Evolutionary conservation across 2,329 filamentous ascomycete genomes (phyloP), one percentile per base, ranked within the genome.

Genomic region (Penicillium sp.): DNA sequence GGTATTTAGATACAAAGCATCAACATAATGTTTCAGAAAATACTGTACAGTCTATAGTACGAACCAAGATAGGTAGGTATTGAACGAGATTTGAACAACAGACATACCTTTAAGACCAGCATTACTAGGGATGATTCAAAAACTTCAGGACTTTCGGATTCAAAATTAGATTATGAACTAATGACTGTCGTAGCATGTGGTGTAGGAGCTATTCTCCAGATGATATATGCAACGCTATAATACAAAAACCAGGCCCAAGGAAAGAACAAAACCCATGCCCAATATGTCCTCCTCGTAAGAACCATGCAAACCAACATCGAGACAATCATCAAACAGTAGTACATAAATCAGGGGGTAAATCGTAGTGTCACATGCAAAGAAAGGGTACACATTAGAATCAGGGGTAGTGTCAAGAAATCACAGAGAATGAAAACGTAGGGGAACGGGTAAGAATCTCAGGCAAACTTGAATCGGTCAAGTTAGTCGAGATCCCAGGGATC

Each of bases 401-500:
- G 49, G 33, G 22, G 22, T 62, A 65, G 33, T 6, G 13, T 53
- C 55, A 53, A 53, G 60, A 63, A 53, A 53, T 56, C 37, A 56
- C 37, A 53, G 42, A 53, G 60, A 54, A 63, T 38, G 26, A 44
- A 45, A 60, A 58, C 35, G 24, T 5, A 12, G 30, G 15, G 24
- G n/a, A 24, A 53, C 24, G 22, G 22, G 22, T 19, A 64, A 56
- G 53, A 17, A 38, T 33, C n/a, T 13, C 1, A 19, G 24, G 40
- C 22, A 45, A 35, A n/a, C 28, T 15, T 37, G 45, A 26, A n/a
- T 49, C 17, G 40, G 9, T 28, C 4, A 22, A 2, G 22, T 40
- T 53, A 71, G 56, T 74, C 71, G 49, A 75, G 60, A 42, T 73
- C 72, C 71, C 71, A 75, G 40, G 70, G 67, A 61, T 74, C 68